A percentile compares a stretch with the other conserved stretches of the same genome.
These are phyloP conservation scores for Suhomyces vadensis DNA, from an alignment of 805 yeast genomes.

Conservation along the genomic window DNA sequence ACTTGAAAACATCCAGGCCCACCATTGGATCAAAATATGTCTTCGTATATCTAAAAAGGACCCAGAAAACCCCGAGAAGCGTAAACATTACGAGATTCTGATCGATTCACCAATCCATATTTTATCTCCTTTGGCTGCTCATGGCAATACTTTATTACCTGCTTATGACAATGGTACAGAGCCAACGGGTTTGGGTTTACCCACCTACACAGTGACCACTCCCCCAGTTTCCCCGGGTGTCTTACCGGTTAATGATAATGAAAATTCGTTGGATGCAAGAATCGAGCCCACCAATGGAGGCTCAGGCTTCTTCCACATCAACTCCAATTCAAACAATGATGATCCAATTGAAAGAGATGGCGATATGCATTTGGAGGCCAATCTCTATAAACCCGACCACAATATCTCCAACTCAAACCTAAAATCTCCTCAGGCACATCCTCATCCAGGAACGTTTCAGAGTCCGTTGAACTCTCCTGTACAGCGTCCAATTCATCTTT, in stretches of 20 bases:
- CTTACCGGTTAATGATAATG: constrained; percentile 40
- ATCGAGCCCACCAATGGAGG: constrained; percentile 12
- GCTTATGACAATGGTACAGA: constrained; percentile 50
- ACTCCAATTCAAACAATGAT: constrained; percentile 25
- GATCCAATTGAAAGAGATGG: constrained; percentile 38
- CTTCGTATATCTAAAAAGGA: constrained; percentile 73
- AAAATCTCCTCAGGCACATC: constrained; percentile 66
- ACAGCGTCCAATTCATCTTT: constrained; percentile 52
- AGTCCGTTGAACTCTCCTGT: constrained; percentile 45
- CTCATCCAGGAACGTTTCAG: constrained; percentile 40
- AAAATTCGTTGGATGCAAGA: constrained; percentile 19
- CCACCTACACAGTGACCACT: constrained; percentile 29
- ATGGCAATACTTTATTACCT: constrained; percentile 75
- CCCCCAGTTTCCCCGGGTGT: constrained; percentile 61
- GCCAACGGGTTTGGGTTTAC: constrained; percentile 17
- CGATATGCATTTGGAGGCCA: constrained; percentile 44
- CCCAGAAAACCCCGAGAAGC: constrained; percentile 51
- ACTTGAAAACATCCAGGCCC: constrained; percentile 74
- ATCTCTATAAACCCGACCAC: constrained; percentile 55
- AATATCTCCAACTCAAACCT: constrained; percentile 18
- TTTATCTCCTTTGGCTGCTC: constrained; percentile 73
- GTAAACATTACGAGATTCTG: constrained; percentile 91
- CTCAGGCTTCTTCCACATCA: constrained; percentile 32
- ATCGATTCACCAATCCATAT: constrained; percentile 94
- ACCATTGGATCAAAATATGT: constrained; percentile 94